phyloP scores from a whole-genome alignment of 345 rosid species.

The Camelina laxa region DNA sequence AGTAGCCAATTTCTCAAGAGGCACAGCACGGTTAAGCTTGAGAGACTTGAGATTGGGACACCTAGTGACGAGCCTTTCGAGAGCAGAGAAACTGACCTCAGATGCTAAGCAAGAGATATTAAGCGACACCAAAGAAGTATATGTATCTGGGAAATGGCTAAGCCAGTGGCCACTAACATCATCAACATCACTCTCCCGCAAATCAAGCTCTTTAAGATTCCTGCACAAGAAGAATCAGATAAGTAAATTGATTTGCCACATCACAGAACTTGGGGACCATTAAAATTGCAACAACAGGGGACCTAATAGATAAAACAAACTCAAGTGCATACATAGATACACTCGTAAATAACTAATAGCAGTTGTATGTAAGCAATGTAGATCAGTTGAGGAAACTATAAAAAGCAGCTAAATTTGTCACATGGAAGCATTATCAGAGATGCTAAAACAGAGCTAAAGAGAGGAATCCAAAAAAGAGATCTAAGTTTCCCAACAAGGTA shows the following conservation, averaged over 20 bases:
- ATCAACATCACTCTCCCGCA: slow-evolving; percentile 90
- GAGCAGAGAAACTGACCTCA: slow-evolving; percentile 77
- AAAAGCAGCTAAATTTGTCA: neutral
- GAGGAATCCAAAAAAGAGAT: slow-evolving; percentile 28
- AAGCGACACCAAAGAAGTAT: slow-evolving; percentile 78
- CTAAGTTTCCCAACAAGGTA: slow-evolving; percentile 22
- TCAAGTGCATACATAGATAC: neutral
- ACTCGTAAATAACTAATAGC: neutral
- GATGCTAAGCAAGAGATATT: slow-evolving; percentile 76
- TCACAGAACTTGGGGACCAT: neutral
- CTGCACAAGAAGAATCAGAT: slow-evolving; percentile 45
- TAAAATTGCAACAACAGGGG: neutral
- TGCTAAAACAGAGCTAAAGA: slow-evolving; percentile 20
- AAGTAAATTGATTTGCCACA: neutral
- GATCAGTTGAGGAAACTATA: neutral
- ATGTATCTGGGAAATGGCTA: slow-evolving; percentile 81
- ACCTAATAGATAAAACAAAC: neutral
- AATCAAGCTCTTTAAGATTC: slow-evolving; percentile 82
- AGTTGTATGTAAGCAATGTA: neutral
- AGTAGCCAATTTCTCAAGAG: slow-evolving; percentile 70
- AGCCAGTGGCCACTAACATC: slow-evolving; percentile 94
- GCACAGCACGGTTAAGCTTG: slow-evolving; percentile 75
- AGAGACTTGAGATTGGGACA: slow-evolving; percentile 75
- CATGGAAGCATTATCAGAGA: neutral
- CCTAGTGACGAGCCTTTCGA: slow-evolving; percentile 79